Base-by-base conservation (phyloP, 345 rosid species). In the Salix arbutifolia region DNA sequence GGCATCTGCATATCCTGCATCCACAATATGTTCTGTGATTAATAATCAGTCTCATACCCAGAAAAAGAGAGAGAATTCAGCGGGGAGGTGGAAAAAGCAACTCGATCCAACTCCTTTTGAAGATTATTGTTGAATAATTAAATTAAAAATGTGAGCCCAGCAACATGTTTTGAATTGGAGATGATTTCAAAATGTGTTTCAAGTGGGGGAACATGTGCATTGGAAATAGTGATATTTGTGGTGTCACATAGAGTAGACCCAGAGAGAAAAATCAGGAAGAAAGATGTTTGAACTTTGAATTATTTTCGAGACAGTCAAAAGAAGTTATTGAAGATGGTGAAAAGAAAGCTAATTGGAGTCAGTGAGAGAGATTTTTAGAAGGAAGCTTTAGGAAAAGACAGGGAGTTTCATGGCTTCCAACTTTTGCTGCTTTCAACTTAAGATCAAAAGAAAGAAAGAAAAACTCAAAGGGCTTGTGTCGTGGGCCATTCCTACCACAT, bases 231-330 rank as follows among this genome's bases (percentile, higher is more conserved):
- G 83, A 78, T 17, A 40, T 11, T 79, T 46, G 52, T 38, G 62
- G 40, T 60, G 40, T 23, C 64, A 58, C 12, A 0, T 23, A 6
- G 10, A 23, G 70, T 64, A 74, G 58, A 74, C 78, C 56, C 37
- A 33, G 48, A 38, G 81, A 60, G 70, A 73, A 67, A 50, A 71
- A 71, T 70, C 70, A 66, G 53, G 80, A 67, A 74, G 68, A 82
- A 61, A 68, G 79, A 79, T 71, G 71, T 48, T 67, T 67, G 74
- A 77, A 81, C 74, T 79, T 79, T 65, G 81, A 81, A 79, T 76
- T 80, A 69, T 44, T 30, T 40, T 48, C 28, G 61, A 80, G 86
- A 79, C 86, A 84, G 89, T 88, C 90, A 88, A 88, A 86, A 88
- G 89, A 83, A 80, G 79, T 70, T 60, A 76, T 72, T 35, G 85